Conservation (phyloP, 305 asterid species). For the Rubia tinctorum region DNA sequence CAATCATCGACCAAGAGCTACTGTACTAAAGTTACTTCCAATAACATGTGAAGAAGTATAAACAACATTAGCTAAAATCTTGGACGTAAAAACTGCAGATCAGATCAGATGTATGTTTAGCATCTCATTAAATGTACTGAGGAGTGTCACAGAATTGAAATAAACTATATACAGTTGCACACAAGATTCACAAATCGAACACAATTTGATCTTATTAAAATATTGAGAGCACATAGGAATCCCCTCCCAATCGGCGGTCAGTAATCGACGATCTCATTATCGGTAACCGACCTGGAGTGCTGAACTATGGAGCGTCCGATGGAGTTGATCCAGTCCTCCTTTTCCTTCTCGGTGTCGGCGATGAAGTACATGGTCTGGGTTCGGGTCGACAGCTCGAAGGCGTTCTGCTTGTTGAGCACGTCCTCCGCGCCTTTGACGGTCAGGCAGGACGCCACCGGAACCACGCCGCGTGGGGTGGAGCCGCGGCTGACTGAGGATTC, state of each 20-base stretch:
- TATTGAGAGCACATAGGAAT: no score
- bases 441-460: conserved; percentile 71
- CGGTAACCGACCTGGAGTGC: conserved; percentile 90
- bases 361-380: conserved; percentile 58
- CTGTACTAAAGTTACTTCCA: no score
- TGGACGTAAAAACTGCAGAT: neutral
- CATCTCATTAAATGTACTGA: neutral
- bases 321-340: conserved; percentile 88
- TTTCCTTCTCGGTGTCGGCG: conserved; percentile 54
- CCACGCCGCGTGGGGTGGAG: conserved; percentile 81
- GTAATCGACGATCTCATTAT: conserved; percentile 77
- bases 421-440: conserved; percentile 98
- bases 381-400: conserved; percentile 54
- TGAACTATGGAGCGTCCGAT: conserved; percentile 92
- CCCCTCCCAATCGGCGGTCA: conserved; percentile 30
- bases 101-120: neutral
- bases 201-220: neutral
- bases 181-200: neutral
- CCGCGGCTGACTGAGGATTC: conserved; percentile 58
- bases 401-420: conserved; percentile 60
- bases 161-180: conserved; percentile 9
- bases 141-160: neutral
- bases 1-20: neutral
- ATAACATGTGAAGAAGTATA: neutral
- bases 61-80: neutral